These are phyloP conservation scores for Sequoiadendron giganteum DNA, from an alignment of 75 land plant genomes.

Conservation along the genomic window DNA sequence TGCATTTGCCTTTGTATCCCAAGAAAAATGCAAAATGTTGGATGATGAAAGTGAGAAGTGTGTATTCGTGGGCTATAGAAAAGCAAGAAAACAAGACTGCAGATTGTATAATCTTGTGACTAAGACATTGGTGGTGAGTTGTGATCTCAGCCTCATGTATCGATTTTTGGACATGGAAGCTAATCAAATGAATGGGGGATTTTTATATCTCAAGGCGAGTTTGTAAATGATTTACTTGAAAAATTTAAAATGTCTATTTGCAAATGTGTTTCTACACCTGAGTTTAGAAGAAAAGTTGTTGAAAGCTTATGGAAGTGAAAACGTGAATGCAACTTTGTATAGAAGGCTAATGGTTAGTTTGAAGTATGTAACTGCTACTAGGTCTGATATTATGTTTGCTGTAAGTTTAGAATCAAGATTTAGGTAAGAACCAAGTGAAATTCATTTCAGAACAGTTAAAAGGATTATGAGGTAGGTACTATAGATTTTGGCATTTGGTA, in stretches of 20 bases:
- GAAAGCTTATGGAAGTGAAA: neutral
- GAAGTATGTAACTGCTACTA: neutral
- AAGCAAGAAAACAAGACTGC: too few relatives aligned
- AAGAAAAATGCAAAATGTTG: too few relatives aligned
- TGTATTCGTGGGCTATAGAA: too few relatives aligned
- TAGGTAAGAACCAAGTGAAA: neutral
- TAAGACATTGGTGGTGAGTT: too few relatives aligned
- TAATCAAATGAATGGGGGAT: neutral
- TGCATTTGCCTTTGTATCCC: neutral
- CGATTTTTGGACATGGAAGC: too few relatives aligned
- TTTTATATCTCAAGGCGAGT: neutral
- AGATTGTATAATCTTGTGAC: too few relatives aligned
- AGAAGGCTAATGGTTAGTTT: neutral
- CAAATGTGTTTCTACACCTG: neutral
- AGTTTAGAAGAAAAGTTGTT: neutral
- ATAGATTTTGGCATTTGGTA: neutral
- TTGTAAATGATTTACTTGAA: neutral
- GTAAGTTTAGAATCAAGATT: neutral
- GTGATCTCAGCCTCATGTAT: too few relatives aligned
- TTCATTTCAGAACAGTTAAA: neutral
- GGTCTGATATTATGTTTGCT: neutral
- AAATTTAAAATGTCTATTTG: too few relatives aligned
- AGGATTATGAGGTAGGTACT: neutral
- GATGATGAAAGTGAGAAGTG: too few relatives aligned
- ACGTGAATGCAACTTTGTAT: neutral